Conservation (phyloP, 345 rosid species). For the Gossypium bickii region DNA sequence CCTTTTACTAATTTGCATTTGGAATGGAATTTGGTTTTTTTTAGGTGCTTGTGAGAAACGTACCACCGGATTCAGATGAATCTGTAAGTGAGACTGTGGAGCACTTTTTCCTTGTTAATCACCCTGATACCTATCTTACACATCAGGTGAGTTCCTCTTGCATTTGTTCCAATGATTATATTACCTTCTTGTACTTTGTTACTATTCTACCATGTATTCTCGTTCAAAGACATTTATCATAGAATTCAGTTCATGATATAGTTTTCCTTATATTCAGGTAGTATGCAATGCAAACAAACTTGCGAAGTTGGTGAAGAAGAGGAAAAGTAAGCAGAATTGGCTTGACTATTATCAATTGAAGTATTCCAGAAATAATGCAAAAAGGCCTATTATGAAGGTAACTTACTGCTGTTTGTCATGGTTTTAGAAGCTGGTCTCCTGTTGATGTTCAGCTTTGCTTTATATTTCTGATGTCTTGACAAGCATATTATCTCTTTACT, state of each 20-base stretch:
- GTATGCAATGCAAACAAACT: slow-evolving; percentile 84
- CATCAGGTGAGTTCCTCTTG: slow-evolving; percentile 47
- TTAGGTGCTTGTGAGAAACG: slow-evolving; percentile 79
- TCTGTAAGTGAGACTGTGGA: slow-evolving; percentile 78
- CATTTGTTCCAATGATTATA: slow-evolving; percentile 7
- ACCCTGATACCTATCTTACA: slow-evolving; percentile 67
- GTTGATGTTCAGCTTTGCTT: slow-evolving; percentile 13
- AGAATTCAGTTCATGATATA: slow-evolving; percentile 1
- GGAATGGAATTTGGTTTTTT: slow-evolving; percentile 6
- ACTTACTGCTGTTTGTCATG: slow-evolving; percentile 3
- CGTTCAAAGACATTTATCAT: neutral
- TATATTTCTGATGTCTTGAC: slow-evolving; percentile 9
- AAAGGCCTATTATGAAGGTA: slow-evolving; percentile 68
- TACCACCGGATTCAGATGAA: slow-evolving; percentile 74
- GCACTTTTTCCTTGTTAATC: slow-evolving; percentile 81
- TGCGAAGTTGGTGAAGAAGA: slow-evolving; percentile 65
- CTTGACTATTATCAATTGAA: slow-evolving; percentile 76
- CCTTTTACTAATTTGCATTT: neutral
- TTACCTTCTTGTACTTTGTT: neutral
- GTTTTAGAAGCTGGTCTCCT: slow-evolving; percentile 13
- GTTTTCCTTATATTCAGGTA: slow-evolving; percentile 41
- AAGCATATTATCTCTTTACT: slow-evolving; percentile 16
- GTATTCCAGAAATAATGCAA: slow-evolving; percentile 47
- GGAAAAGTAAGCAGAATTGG: slow-evolving; percentile 72
- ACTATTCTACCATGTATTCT: slow-evolving; percentile 30